Percentiles rank a stretch among this genome's conserved stretches.
These are phyloP conservation scores for Hypoxylon fragiforme DNA, from an alignment of 495 filamentous ascomycete species.

Conservation along the genomic window DNA sequence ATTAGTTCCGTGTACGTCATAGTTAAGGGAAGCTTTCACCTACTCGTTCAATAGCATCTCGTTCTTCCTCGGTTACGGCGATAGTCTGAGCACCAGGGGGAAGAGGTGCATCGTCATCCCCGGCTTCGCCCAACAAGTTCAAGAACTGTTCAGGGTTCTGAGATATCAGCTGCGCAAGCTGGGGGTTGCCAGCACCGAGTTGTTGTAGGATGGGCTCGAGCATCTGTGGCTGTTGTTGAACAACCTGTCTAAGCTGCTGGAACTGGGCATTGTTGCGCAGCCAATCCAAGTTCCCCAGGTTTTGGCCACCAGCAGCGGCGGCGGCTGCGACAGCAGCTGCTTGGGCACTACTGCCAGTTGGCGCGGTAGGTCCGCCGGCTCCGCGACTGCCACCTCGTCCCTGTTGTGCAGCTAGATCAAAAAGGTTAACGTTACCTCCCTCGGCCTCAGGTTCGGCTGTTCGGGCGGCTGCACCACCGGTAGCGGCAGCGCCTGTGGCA, in stretches of 20 bases:
- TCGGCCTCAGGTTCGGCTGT: slow-evolving; percentile 56
- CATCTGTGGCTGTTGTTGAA: slow-evolving; percentile 97
- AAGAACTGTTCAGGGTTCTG: slow-evolving; percentile 92
- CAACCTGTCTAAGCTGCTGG: slow-evolving; percentile 93
- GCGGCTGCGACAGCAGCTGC: slow-evolving; percentile 53
- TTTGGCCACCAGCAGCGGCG: slow-evolving; percentile 56
- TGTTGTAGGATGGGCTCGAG: slow-evolving; percentile 96
- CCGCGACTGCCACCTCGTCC: slow-evolving; percentile 58
- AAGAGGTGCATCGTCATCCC: slow-evolving; percentile 70
- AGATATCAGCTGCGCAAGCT: slow-evolving; percentile 87
- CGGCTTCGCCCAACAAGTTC: slow-evolving; percentile 80
- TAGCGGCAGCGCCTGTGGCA: slow-evolving; percentile 42
- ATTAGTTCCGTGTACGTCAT: slow-evolving; percentile 37
- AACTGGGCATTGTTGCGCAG: slow-evolving; percentile 96
- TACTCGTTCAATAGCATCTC: slow-evolving; percentile 95
- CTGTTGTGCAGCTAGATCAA: slow-evolving; percentile 83
- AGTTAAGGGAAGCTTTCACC: slow-evolving; percentile 41
- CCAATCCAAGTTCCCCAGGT: slow-evolving; percentile 83
- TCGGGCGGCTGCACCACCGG: slow-evolving; percentile 42
- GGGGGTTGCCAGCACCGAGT: slow-evolving; percentile 92
- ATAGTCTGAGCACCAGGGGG: slow-evolving; percentile 90
- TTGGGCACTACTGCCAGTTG: slow-evolving; percentile 38
- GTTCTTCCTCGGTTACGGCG: slow-evolving; percentile 90
- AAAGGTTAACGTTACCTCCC: slow-evolving; percentile 81
- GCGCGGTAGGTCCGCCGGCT: no score